Evolutionary conservation across 306 rosid species (phyloP), one percentile per base, ranked within the genome.

Genomic region (Trifolium pratense): DNA sequence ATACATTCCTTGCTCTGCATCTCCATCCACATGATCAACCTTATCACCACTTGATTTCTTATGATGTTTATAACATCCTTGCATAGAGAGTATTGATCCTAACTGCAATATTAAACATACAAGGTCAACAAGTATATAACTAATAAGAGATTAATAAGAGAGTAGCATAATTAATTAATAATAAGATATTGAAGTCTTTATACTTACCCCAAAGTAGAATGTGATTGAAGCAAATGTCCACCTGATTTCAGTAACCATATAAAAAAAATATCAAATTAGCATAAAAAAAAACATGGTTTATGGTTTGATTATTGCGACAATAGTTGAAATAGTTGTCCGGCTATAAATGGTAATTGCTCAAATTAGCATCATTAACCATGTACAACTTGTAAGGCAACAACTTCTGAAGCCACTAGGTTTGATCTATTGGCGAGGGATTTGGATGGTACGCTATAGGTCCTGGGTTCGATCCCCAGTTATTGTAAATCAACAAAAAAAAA

Each of bases 161-260:
- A 67, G 36, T 37, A 61, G 65, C 66, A 79, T 14, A 66, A 18
- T 26, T 51, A 59, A 1, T 6, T 1, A 62, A 53, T 13, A 16
- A 55, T 66, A 39, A 39, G 20, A 52, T 40, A 70, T 25, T 78
- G 20, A 51, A 51, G 7, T 53, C 26, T 77, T 83, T 74, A 71
- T 68, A 81, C 90, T 83, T 80, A 95, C 99, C 93, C 93, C 99
- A 87, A 95, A 95, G 75, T 95, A 95, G 18, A 91, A 76, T 55
- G 96, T 95, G 80, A 89, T 74, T 62, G 85, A 90, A 48, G 93
- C 51, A 65, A 91, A 90, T 65, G 99, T 95, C 99, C 93, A 95
- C 87, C 99, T 95, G 84, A 92, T 70, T 79, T 61, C 36, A 78
- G 48, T 82, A 66, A 43, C 64, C 66, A 66, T 53, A 46, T 45